Evolutionary conservation across 208 protist genomes (phyloP), one percentile per base, ranked within the genome.

Genomic region (Trypanosoma conorhini): DNA sequence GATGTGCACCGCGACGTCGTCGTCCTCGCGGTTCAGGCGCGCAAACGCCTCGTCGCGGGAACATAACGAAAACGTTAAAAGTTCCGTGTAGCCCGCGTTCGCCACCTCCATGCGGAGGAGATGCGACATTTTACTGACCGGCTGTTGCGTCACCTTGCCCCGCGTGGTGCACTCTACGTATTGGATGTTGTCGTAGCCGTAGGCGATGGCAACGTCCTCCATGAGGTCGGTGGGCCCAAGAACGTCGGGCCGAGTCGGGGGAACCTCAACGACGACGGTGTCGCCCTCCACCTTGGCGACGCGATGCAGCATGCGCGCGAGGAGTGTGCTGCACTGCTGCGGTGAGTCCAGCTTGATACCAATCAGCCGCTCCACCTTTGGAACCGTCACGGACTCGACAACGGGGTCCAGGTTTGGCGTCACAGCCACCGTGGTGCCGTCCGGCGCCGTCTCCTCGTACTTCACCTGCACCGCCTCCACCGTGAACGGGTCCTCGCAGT

Each of bases 161-260:
- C 67, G 69, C 30, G 91, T 93, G 3, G 63, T 64, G 59, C 96
- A 96, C 59, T 95, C 79, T 22, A 79, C 82, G 60, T 88, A 80
- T 42, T 74, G 66, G 30, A 99, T 94, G 71, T 99, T 99, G 74
- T 99, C 95, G 82, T 96, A 99, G 46, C 98, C 98, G 77, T 98
- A 99, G 31, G 96, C 95, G 67, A 99, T 98, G 12, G 95, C 98
- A 33, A 99, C 96, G 86, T 99, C 98, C 77, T 99, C 99, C 80
- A 99, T 95, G 51, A 99, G 81, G 81, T 99, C 99, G 48, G 91
- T 92, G 15, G 80, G 62, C 63, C 99, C 97, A 48, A 99, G 85
- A 21, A 99, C 91, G 77, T 99, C 99, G n/a, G 85, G 72, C 28
- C 97, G 93, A 24, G 89, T 89, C 12, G 91, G 77, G n/a, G 97